Evolutionary conservation across 257 asterid species (phyloP).

Genomic region (Mentha longifolia): DNA sequence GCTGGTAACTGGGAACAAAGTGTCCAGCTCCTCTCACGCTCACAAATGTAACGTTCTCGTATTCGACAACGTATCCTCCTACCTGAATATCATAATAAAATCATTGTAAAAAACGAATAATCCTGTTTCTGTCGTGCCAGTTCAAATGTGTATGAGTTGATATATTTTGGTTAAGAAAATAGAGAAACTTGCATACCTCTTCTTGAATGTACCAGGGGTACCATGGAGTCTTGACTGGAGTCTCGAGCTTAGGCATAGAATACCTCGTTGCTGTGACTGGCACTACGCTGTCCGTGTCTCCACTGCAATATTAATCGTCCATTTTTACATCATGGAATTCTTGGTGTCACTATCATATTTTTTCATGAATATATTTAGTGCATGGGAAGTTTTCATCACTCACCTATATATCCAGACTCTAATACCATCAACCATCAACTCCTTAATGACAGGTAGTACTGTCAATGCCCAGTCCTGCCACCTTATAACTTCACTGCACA

Average conservation of each 20-base stretch:
- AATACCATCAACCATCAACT: conserved; percentile 46
- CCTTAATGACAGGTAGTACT: conserved; percentile 42
- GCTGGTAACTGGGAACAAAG: conserved; percentile 45
- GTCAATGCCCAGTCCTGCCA: conserved; percentile 46
- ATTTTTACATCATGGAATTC: background rate
- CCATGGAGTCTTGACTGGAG: conserved; percentile 47
- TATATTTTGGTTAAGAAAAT: background rate
- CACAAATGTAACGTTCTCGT: conserved; percentile 45
- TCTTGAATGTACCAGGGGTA: conserved; percentile 49
- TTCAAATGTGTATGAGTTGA: background rate
- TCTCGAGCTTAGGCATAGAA: conserved; percentile 41
- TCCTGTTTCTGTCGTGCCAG: background rate
- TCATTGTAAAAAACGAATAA: background rate
- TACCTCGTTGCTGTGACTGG: conserved; percentile 52
- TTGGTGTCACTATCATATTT: background rate
- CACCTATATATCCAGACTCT: conserved; percentile 54
- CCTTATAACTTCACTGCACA: conserved; percentile 13
- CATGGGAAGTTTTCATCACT: background rate
- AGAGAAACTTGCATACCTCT: conserved; percentile 25
- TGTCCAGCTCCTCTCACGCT: conserved; percentile 49
- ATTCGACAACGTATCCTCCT: conserved; percentile 49
- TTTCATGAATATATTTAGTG: background rate
- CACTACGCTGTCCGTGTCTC: conserved; percentile 38
- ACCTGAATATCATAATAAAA: conserved; percentile 31
- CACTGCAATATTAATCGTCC: conserved; percentile 17